A percentile compares a stretch with the other conserved stretches of the same genome.
These are phyloP conservation scores for Candida xiaguanensis DNA, from an alignment of 805 yeast species.

Conservation along the genomic window DNA sequence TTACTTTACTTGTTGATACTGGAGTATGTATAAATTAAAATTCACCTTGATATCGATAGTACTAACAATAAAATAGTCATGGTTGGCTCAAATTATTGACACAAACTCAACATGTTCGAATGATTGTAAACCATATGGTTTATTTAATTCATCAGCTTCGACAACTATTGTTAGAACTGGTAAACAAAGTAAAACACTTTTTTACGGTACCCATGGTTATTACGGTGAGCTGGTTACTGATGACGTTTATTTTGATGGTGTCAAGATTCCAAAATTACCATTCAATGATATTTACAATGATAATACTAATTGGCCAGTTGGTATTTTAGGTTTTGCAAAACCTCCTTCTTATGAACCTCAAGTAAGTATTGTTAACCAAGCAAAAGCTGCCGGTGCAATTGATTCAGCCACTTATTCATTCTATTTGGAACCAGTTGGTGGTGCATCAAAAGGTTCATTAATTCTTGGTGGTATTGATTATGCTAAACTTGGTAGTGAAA, in stretches of 20 bases:
- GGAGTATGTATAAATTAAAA: slow-evolving; percentile 4
- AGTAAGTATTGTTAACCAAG: not conserved
- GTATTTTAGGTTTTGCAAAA: slow-evolving; percentile 5
- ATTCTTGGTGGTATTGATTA: slow-evolving; percentile 5
- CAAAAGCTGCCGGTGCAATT: not conserved
- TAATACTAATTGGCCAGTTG: not conserved
- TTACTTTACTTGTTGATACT: slow-evolving; percentile 1
- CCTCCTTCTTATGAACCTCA: too few relatives aligned
- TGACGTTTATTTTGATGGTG: slow-evolving; percentile 1
- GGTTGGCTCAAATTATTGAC: slow-evolving; percentile 4
- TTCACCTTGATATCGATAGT: too few relatives aligned
- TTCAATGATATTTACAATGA: not conserved
- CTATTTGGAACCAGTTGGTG: not conserved
- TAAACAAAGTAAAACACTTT: not conserved
- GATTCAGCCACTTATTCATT: not conserved
- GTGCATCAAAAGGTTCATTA: not conserved
- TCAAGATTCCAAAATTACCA: not conserved
- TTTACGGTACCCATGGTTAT: not conserved
- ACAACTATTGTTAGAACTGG: not conserved
- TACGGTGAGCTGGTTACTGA: not conserved
- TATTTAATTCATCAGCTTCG: not conserved
- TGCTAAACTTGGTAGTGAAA: slow-evolving; percentile 2
- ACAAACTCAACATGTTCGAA: not conserved
- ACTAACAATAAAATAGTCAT: slow-evolving; percentile 2
- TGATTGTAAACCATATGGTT: not conserved